These are phyloP conservation scores for Tulasnella sp. DNA, from an alignment of 768 basidiomycete genomes.

Conservation along the genomic window DNA sequence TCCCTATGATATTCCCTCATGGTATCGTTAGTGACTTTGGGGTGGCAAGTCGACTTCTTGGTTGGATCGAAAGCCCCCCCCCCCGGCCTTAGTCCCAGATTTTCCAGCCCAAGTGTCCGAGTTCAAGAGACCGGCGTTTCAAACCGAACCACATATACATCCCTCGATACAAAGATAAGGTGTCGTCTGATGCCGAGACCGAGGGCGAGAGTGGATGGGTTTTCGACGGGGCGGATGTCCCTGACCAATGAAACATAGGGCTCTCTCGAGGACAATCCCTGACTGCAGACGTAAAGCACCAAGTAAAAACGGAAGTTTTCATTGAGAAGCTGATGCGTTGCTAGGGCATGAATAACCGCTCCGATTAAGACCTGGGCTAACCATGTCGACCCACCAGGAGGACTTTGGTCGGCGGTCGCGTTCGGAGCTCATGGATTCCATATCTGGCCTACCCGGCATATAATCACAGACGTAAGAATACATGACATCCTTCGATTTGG, in stretches of 20 bases:
- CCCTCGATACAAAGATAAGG: neutral
- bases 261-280: neutral
- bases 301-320: neutral
- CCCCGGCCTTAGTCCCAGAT: neutral
- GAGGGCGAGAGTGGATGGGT: neutral
- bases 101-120: neutral
- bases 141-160: neutral
- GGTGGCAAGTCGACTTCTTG: neutral
- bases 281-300: neutral
- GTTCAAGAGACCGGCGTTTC: neutral
- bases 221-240: neutral
- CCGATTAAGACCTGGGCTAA: neutral
- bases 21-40: neutral
- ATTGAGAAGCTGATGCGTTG: neutral
- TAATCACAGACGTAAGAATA: neutral
- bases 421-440: neutral
- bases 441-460: neutral
- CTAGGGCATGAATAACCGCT: neutral
- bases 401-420: neutral
- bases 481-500: neutral
- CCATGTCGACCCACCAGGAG: neutral
- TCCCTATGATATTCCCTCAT: neutral
- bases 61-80: neutral
- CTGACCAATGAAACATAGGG: neutral
- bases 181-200: neutral